These are phyloP conservation scores for Canna indica DNA, from an alignment of 176 grass and related monocot species.

Conservation along the genomic window DNA sequence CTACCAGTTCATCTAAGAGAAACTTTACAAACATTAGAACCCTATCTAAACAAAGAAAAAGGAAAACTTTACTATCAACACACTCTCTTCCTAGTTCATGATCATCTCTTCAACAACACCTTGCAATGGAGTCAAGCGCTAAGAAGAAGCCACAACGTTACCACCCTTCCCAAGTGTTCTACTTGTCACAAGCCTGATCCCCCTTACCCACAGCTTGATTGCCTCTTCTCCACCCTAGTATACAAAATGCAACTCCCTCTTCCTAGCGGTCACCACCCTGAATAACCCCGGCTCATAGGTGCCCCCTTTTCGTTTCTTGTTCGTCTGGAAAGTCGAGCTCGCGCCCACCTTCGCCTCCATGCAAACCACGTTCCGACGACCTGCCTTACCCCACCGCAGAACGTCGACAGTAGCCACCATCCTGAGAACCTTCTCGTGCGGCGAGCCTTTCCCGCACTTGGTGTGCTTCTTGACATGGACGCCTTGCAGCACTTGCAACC, in stretches of 20 bases:
- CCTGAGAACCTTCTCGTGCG: conserved; percentile 56
- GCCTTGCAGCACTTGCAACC: conserved; percentile 25
- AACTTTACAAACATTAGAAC: too few species aligned
- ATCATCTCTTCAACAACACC: neutral
- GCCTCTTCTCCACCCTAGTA: conserved; percentile 62
- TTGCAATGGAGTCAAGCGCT: neutral
- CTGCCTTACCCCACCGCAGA: conserved; percentile 68
- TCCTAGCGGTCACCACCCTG: conserved; percentile 41
- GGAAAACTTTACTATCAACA: neutral
- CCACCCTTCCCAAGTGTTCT: conserved; percentile 32
- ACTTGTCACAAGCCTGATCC: conserved; percentile 54
- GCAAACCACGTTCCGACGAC: conserved; percentile 67
- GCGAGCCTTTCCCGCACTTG: conserved; percentile 55
- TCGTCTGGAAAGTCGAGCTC: conserved; percentile 57
- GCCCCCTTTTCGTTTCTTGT: conserved; percentile 40
- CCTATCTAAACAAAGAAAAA: too few species aligned
- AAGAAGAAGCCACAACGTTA: neutral
- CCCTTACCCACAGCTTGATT: conserved; percentile 86
- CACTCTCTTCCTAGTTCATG: neutral
- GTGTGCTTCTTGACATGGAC: conserved; percentile 71
- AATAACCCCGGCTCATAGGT: conserved; percentile 60
- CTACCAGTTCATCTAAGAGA: too few species aligned
- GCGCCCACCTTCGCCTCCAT: conserved; percentile 50
- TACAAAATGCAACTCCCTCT: conserved; percentile 88
- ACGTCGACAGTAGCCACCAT: conserved; percentile 50